Conservation (phyloP, 331 rosid species). For the Acacia concinna region DNA sequence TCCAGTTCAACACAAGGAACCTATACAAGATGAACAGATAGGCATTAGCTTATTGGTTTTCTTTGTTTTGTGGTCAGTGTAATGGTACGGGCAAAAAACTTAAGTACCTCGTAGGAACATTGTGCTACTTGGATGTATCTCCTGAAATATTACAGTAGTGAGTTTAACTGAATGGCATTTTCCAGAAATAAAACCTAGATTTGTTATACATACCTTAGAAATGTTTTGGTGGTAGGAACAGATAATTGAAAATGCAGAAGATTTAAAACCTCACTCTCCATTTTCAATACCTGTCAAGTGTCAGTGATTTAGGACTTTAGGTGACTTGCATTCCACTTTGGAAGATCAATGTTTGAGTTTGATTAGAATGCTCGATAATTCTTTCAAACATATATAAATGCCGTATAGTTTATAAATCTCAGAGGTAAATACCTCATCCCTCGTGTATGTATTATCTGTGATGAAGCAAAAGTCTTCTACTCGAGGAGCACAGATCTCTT, state of each 20-base stretch:
- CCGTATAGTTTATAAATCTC: neutral
- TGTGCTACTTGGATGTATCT: slow-evolving; percentile 69
- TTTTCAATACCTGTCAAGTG: slow-evolving; percentile 56
- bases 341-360: neutral
- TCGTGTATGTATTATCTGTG: slow-evolving; percentile 84
- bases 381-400: neutral
- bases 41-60: neutral
- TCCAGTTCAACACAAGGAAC: slow-evolving; percentile 71
- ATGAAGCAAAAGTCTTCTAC: slow-evolving; percentile 87
- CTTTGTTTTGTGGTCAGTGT: neutral
- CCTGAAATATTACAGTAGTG: slow-evolving; percentile 45
- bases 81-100: neutral
- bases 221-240: slow-evolving; percentile 63
- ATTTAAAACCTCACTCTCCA: slow-evolving; percentile 62
- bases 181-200: neutral
- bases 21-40: slow-evolving; percentile 38
- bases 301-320: neutral
- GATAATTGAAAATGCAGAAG: slow-evolving; percentile 51
- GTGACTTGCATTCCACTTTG: neutral
- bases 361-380: neutral
- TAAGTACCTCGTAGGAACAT: slow-evolving; percentile 54
- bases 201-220: slow-evolving; percentile 55
- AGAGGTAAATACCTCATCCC: slow-evolving; percentile 64
- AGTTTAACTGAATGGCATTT: neutral
- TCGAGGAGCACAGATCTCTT: slow-evolving; percentile 86